Base-by-base conservation (phyloP, 176 grass and related monocot species). In the maize (Zea mays) region DNA sequence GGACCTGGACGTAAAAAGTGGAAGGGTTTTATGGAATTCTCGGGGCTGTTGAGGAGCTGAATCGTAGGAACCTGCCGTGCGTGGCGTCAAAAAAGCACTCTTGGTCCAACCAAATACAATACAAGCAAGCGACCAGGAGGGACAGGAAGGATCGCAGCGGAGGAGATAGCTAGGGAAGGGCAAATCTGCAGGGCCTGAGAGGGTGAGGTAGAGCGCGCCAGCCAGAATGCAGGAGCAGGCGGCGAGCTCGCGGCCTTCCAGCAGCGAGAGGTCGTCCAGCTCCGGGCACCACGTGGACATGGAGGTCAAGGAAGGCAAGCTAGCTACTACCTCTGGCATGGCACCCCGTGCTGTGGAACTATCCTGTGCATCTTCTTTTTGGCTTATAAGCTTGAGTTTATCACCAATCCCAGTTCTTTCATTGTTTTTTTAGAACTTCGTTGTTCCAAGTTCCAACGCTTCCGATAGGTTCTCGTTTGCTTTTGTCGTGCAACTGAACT, bases 181-280 rank as follows among this genome's bases (percentile, higher is more conserved):
- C 38, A 33, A 62, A 5, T 81, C 62, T 58, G 21, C 52, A 10
- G 63, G 4, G 5, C 47, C 58, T 33, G 16, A 21, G 17, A 12
- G 66, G 2, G 4, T 0, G 43, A 42, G 27, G 17, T 0, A 14
- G 57, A 35, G 37, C 8, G 38, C 8, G 27, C 12, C 21, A 20
- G 11, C 5, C 3, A 78, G 52, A 83, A 90, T 99, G 85, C 89
- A 87, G 72, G 92, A 99, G 20, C 96, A 88, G 79, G 71, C 68
- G 58, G 78, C 85, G 73, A 98, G 83, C 81, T 98, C 96, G 69
- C 87, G 85, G 65, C 96, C 87, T 27, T 98, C 91, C 15, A 94
- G 96, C 85, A 92, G 91, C 87, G 95, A 98, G 69, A 88, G 96
- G 83, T 98, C 96, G 10, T 98, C 95, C 44, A 98, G 96, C 81